phyloP scores from a whole-genome alignment of 176 grass and related monocot species.

The Oryza brachyantha region DNA sequence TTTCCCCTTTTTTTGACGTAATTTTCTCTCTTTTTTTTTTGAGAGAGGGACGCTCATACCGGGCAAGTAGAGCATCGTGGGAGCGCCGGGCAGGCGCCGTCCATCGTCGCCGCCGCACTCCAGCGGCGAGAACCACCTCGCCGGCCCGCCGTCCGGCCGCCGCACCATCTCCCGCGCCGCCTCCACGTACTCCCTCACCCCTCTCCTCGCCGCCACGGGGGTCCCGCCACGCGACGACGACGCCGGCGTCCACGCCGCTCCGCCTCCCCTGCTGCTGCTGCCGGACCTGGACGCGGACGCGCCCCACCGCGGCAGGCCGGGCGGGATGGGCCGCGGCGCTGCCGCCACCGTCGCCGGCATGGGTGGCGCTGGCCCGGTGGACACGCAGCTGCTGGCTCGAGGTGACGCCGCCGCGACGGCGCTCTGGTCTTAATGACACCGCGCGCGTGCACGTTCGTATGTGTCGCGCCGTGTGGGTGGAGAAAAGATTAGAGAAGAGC shows the following conservation, averaged over 20 bases:
- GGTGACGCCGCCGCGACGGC: no score
- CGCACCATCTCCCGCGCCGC: slow-evolving; percentile 36
- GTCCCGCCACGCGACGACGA: background rate
- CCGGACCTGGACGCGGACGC: slow-evolving; percentile 17
- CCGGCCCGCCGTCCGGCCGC: slow-evolving; percentile 39
- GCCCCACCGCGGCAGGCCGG: background rate
- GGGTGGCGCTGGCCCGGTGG: slow-evolving; percentile 1
- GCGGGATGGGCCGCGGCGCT: background rate
- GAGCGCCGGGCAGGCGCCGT: slow-evolving; percentile 43
- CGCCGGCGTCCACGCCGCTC: background rate
- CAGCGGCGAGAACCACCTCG: slow-evolving; percentile 81
- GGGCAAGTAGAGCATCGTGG: slow-evolving; percentile 81
- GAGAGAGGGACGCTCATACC: slow-evolving; percentile 29
- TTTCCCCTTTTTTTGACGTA: background rate
- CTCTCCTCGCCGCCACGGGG: background rate
- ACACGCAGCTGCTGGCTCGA: background rate
- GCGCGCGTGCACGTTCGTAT: background rate
- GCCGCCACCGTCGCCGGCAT: background rate
- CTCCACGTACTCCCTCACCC: slow-evolving; percentile 42
- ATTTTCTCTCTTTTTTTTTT: no score
- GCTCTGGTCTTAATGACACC: background rate
- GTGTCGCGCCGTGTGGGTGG: slow-evolving; percentile 15
- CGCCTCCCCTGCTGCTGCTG: background rate
- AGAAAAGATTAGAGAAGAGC: background rate
- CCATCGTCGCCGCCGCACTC: slow-evolving; percentile 41